phyloP scores from a whole-genome alignment of 495 filamentous ascomycete species.

The Trichoderma orchidacearum region DNA sequence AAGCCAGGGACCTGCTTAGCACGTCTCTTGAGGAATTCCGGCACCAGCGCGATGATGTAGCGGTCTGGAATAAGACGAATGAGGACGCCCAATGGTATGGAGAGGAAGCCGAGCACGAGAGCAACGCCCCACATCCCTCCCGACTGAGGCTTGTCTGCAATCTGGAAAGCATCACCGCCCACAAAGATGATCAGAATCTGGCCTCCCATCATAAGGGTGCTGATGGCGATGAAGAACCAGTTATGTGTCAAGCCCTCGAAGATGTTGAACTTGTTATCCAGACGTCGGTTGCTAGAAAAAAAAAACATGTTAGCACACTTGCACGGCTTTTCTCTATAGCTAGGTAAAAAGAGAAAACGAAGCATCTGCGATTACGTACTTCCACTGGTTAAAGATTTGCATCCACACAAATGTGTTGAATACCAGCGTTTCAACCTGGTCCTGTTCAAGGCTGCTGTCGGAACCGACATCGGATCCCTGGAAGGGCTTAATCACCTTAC shows the following conservation, averaged over 20 bases:
- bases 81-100: slow-evolving; percentile 59
- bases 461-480: neutral
- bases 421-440: slow-evolving; percentile 55
- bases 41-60: slow-evolving; percentile 50
- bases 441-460: slow-evolving; percentile 13
- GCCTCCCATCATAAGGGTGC: slow-evolving; percentile 61
- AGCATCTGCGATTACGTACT: no score
- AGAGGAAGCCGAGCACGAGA: slow-evolving; percentile 54
- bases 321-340: neutral
- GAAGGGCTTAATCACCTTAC: slow-evolving; percentile 28
- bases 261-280: slow-evolving; percentile 84
- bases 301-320: slow-evolving; percentile 14
- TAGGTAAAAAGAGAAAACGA: no score
- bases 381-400: slow-evolving; percentile 94
- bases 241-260: slow-evolving; percentile 70
- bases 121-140: slow-evolving; percentile 65
- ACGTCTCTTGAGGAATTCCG: slow-evolving; percentile 55
- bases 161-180: slow-evolving; percentile 58
- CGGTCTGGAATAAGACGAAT: slow-evolving; percentile 48
- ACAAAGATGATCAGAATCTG: slow-evolving; percentile 74
- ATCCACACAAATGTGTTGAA: slow-evolving; percentile 97
- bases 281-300: slow-evolving; percentile 52
- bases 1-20: slow-evolving; percentile 30
- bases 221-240: slow-evolving; percentile 75
- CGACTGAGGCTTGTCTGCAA: slow-evolving; percentile 41